Evolutionary conservation across 371 early-diverging fungal species (phyloP).

Genomic region (Phascolomyces articulosus): DNA sequence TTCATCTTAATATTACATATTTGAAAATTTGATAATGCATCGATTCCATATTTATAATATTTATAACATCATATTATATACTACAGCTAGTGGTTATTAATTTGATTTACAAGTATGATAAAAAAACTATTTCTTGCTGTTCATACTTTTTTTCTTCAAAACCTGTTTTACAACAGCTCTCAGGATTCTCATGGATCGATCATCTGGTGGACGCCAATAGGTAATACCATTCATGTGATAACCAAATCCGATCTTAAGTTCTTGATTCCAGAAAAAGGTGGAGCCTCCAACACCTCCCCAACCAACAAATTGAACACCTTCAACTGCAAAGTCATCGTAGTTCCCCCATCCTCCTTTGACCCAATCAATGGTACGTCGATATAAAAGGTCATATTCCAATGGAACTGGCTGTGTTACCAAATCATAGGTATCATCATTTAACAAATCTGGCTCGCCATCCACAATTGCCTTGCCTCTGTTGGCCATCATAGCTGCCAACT

Average conservation of each 20-base stretch:
- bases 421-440: constrained; percentile 25
- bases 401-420: constrained; percentile 22
- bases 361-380: neutral
- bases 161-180: neutral
- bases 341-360: constrained; percentile 15
- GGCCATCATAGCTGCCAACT: constrained; percentile 67
- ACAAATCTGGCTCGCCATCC: constrained; percentile 41
- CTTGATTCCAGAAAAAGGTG: constrained; percentile 56
- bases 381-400: constrained; percentile 8
- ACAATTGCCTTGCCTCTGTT: constrained; percentile 59
- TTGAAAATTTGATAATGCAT: too few species aligned
- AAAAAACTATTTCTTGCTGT: too few species aligned
- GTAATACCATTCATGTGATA: constrained; percentile 50
- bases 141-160: neutral
- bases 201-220: constrained; percentile 17
- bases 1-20: too few species aligned
- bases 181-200: constrained; percentile 7
- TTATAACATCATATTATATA: too few species aligned
- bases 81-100: too few species aligned
- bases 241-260: constrained; percentile 54
- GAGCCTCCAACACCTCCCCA: constrained; percentile 62
- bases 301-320: constrained; percentile 16
- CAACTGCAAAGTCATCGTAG: neutral
- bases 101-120: too few species aligned
- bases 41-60: too few species aligned